Evolutionary conservation across 2,329 filamentous ascomycete species (phyloP), one percentile per base, ranked within the genome.

Genomic region (Pseudogymnoascus sp.): DNA sequence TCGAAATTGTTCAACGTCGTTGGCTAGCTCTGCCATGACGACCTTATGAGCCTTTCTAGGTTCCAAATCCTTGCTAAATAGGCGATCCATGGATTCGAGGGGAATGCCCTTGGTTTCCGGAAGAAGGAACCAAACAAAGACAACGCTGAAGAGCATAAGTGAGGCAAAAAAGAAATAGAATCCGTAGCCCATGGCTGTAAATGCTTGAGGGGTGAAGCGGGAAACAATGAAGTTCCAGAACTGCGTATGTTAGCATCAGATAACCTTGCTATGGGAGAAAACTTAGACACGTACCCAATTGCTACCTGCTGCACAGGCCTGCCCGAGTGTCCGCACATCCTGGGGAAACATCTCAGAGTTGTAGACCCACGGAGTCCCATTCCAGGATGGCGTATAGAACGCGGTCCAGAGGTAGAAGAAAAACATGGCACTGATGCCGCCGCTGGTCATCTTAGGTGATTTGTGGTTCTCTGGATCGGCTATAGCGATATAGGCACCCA

Each of bases 341-440:
- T 84, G 81, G 67, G 87, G 82, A 72, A 90, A 91, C 78, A 91
- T 90, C 72, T 91, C 87, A 0, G 80, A 80, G 76, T 89, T 89
- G 69, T 89, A 75, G 20, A 91, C 86, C 88, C 88, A 91, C 0
- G 87, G 88, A 0, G 85, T 88, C 1, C 86, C 86, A 69, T 89
- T 89, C 86, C 86, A 89, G 0, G 82, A 81, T 0, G 82, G 86
- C 0, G 85, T 89, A 74, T 91, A 91, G 71, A 86, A 85, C 0
- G 80, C 82, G 0, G 87, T 89, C 83, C 85, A 90, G 0, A 90
- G 77, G 68, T 89, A 90, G 75, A 90, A 88, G 77, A 90, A 88
- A 72, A 86, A 84, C 62, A 88, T 79, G 34, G 84, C 84, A 0
- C 81, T 81, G 60, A 84, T 82, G 12, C 84, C 84, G 16, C 77